Percentiles rank a stretch among this genome's conserved stretches.
phyloP scores from a whole-genome alignment of 805 yeast species.

The Nakazawaea peltata region DNA sequence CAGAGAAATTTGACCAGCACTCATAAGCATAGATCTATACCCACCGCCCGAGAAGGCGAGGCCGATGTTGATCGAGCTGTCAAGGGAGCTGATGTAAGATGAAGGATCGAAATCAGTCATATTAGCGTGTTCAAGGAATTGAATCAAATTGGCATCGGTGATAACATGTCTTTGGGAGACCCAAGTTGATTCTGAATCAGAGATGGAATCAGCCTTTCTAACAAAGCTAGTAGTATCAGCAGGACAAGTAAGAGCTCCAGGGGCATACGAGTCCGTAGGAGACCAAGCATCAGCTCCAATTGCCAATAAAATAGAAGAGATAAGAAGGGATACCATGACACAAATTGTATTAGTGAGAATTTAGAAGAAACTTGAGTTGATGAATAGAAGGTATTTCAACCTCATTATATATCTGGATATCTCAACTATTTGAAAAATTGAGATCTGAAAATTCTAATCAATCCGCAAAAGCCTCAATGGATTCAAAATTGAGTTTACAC shows the following conservation, averaged over 20 bases:
- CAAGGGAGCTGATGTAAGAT: slow-evolving; percentile 27
- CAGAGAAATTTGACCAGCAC: slow-evolving; percentile 48
- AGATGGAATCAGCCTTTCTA: slow-evolving; percentile 40
- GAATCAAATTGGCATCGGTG: slow-evolving; percentile 35
- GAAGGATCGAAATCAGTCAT: slow-evolving; percentile 40
- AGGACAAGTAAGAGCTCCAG: slow-evolving; percentile 51
- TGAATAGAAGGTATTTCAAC: too few species aligned
- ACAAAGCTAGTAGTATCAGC: slow-evolving; percentile 1
- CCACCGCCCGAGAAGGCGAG: slow-evolving; percentile 44
- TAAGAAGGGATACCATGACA: too few species aligned
- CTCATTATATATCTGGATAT: too few species aligned
- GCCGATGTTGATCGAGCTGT: slow-evolving; percentile 33
- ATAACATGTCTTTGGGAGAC: slow-evolving; percentile 34
- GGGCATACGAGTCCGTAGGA: slow-evolving; percentile 53
- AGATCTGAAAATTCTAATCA: too few species aligned
- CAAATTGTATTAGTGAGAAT: too few species aligned
- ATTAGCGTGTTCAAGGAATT: slow-evolving; percentile 36
- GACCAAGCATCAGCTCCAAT: slow-evolving; percentile 29
- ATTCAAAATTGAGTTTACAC: too few species aligned
- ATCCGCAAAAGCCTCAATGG: too few species aligned
- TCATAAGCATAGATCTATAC: slow-evolving; percentile 50
- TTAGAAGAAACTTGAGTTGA: too few species aligned
- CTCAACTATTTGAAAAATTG: too few species aligned
- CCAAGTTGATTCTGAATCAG: slow-evolving; percentile 45
- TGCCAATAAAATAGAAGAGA: neutral